Evolutionary conservation across 2,329 filamentous ascomycete species (phyloP).

Genomic region (Aspergillus puulaauensis): DNA sequence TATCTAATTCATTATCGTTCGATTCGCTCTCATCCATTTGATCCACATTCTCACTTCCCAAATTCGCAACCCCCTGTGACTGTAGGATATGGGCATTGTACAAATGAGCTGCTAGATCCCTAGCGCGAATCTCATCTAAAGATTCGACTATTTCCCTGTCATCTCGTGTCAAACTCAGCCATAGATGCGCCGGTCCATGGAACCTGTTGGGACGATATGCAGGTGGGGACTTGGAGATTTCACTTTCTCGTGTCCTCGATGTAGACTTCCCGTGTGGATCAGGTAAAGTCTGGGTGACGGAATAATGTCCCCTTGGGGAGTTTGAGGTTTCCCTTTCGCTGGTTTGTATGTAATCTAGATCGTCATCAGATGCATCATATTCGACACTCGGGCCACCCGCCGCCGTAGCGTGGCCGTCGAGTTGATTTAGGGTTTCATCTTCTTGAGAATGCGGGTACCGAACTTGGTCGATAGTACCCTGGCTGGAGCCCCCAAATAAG

Average conservation of each 20-base stretch:
- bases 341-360: not conserved
- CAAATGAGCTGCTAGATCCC: slow-evolving; percentile 72
- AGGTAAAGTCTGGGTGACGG: not conserved
- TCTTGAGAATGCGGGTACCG: slow-evolving; percentile 8
- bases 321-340: not conserved
- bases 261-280: not conserved
- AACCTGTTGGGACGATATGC: slow-evolving; percentile 67
- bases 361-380: slow-evolving; percentile 13
- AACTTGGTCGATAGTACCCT: slow-evolving; percentile 19
- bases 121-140: slow-evolving; percentile 62
- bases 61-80: slow-evolving; percentile 14
- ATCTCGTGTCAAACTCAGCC: slow-evolving; percentile 85
- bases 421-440: slow-evolving; percentile 1
- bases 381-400: not conserved
- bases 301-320: not conserved
- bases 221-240: slow-evolving; percentile 15
- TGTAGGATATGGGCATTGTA: slow-evolving; percentile 76
- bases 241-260: not conserved
- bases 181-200: slow-evolving; percentile 65
- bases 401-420: not conserved
- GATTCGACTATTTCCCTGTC: slow-evolving; percentile 69
- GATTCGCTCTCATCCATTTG: not conserved
- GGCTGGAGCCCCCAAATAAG: slow-evolving; percentile 30
- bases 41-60: not conserved
- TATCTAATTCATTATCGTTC: not conserved